phyloP scores from a whole-genome alignment of 805 yeast species.

The Grigorovia humatica region DNA sequence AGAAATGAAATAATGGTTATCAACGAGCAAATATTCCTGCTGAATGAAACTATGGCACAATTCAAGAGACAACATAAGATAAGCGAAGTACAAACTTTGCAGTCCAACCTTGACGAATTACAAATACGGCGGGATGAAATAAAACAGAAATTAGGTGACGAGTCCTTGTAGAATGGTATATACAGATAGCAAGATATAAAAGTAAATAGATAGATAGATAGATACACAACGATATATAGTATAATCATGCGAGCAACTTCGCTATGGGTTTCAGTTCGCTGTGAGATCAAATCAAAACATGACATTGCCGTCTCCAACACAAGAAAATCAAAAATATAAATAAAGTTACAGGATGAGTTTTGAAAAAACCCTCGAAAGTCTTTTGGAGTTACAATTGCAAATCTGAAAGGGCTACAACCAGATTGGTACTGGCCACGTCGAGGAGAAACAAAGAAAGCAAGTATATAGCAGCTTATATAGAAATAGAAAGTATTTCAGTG shows the following conservation, averaged over 20 bases:
- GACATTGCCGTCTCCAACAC: no score
- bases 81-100: conserved; percentile 61
- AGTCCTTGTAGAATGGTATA: background rate
- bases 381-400: no score
- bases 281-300: no score
- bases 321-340: no score
- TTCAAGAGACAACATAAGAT: conserved; percentile 60
- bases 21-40: conserved; percentile 71
- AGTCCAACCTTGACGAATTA: conserved; percentile 49
- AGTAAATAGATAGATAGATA: background rate
- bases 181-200: background rate
- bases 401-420: no score
- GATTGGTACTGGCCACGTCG: no score
- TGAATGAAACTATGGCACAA: conserved; percentile 51
- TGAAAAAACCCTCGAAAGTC: no score
- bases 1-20: conserved; percentile 77
- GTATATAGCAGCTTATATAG: background rate
- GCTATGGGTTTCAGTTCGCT: no score
- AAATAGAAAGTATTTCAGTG: no score
- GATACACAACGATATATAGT: background rate
- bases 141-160: conserved; percentile 45
- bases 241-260: no score
- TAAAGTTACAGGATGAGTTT: no score
- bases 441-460: no score
- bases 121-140: conserved; percentile 37